Evolutionary conservation across 352 stramenopile genomes (phyloP).

Genomic region (Globisporangium nunn): DNA sequence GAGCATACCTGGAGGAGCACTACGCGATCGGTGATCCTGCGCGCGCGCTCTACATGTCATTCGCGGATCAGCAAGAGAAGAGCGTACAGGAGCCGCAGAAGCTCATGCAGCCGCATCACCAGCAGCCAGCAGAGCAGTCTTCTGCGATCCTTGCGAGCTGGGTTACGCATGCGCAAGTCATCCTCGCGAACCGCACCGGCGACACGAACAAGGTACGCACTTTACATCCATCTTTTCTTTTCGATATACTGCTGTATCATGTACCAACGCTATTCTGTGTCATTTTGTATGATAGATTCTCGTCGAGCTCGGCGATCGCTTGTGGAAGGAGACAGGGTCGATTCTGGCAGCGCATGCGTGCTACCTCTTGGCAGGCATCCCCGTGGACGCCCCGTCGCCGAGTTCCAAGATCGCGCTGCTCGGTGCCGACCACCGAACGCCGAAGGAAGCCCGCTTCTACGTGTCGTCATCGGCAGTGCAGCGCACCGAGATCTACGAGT

Average conservation of each 20-base stretch:
- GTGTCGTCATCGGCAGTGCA: conserved; percentile 72
- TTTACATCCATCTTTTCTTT: not conserved
- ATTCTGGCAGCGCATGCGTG: conserved; percentile 75
- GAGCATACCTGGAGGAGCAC: conserved; percentile 68
- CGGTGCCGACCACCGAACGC: conserved; percentile 64
- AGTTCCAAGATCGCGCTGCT: conserved; percentile 77
- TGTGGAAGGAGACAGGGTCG: conserved; percentile 60
- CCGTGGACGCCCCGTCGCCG: conserved; percentile 69
- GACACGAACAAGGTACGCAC: conserved; percentile 62
- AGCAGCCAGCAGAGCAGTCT: conserved; percentile 12
- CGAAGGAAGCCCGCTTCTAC: conserved; percentile 73
- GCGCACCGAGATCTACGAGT: conserved; percentile 84
- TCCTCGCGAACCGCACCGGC: conserved; percentile 70
- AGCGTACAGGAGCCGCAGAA: conserved; percentile 79
- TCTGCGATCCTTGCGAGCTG: conserved; percentile 67
- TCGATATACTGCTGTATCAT: not conserved
- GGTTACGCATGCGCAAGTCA: conserved; percentile 75
- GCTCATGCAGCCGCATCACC: conserved; percentile 35
- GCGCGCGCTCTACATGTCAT: conserved; percentile 70
- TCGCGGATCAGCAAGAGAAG: conserved; percentile 80
- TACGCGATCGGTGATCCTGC: conserved; percentile 73
- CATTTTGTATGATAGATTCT: conserved; percentile 32
- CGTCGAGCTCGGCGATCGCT: conserved; percentile 69
- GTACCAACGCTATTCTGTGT: not conserved
- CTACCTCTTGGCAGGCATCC: conserved; percentile 67